These are phyloP conservation scores for Aschersonia sp. DNA, from an alignment of 2,329 filamentous ascomycete species.

Conservation along the genomic window DNA sequence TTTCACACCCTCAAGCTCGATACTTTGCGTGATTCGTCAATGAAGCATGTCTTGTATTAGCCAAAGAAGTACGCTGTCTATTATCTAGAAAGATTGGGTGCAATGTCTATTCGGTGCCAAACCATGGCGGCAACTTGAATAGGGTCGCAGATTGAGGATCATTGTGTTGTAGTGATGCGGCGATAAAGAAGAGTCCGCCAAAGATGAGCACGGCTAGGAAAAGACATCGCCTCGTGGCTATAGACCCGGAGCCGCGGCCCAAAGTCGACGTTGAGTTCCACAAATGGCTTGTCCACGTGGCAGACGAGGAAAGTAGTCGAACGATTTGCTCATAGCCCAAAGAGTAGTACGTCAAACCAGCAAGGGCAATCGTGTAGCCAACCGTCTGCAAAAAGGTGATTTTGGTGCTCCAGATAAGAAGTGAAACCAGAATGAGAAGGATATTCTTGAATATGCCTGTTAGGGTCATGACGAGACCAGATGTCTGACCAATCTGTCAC, in stretches of 20 bases:
- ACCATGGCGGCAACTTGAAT: slow-evolving; percentile 1
- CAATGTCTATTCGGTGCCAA: slow-evolving; percentile 5
- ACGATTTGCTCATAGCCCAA: slow-evolving; percentile 21
- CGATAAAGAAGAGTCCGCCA: slow-evolving; percentile 6
- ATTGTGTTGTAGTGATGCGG: slow-evolving; percentile 5
- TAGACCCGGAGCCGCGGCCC: slow-evolving; percentile 1
- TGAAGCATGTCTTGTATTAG: neutral
- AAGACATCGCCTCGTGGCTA: slow-evolving; percentile 5
- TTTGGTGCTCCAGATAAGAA: slow-evolving; percentile 63
- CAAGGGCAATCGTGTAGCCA: slow-evolving; percentile 59
- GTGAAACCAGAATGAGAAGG: slow-evolving; percentile 61
- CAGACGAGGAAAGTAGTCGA: slow-evolving; percentile 8
- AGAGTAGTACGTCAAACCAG: slow-evolving; percentile 35
- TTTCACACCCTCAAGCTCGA: too few relatives aligned
- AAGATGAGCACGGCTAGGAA: slow-evolving; percentile 5
- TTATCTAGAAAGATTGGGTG: neutral
- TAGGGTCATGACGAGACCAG: slow-evolving; percentile 70
- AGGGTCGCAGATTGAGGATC: slow-evolving; percentile 1
- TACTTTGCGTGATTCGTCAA: too few relatives aligned
- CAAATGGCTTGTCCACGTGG: slow-evolving; percentile 10
- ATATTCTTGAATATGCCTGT: slow-evolving; percentile 83
- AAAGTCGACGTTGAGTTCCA: slow-evolving; percentile 9
- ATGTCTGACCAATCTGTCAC: slow-evolving; percentile 69
- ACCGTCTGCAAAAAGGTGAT: slow-evolving; percentile 59
- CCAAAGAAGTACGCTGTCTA: neutral